These are phyloP conservation scores for Thoreauomyces humboldtii DNA, from an alignment of 192 early-diverging fungal genomes.

Conservation along the genomic window DNA sequence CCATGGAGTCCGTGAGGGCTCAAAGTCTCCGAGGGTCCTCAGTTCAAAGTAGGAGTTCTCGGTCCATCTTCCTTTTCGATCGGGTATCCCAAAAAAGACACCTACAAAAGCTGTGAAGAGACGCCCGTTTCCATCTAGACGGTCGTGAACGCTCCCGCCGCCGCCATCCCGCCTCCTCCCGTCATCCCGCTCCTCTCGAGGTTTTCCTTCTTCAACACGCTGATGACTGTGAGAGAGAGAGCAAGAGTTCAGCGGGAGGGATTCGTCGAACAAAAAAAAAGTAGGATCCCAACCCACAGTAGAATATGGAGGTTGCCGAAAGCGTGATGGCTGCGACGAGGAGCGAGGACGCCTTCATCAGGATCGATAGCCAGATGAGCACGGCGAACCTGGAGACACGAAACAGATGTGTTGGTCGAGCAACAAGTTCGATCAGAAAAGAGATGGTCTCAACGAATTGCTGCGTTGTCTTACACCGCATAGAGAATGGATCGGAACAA, in stretches of 20 bases:
- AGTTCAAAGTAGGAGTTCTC: too few relatives aligned
- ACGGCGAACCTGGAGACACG: slow-evolving; percentile 28
- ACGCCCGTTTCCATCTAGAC: too few relatives aligned
- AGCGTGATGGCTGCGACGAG: slow-evolving; percentile 35
- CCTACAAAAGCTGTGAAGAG: too few relatives aligned
- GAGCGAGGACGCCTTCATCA: slow-evolving; percentile 26
- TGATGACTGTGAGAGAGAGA: slow-evolving; percentile 20
- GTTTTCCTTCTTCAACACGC: slow-evolving; percentile 25
- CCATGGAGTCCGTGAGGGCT: too few relatives aligned
- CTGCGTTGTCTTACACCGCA: slow-evolving; percentile 34
- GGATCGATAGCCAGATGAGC: slow-evolving; percentile 44
- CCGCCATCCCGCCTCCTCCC: slow-evolving; percentile 22
- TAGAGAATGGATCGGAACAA: slow-evolving; percentile 37
- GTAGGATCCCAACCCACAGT: slow-evolving; percentile 23
- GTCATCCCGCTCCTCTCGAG: slow-evolving; percentile 20
- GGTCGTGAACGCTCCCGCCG: too few relatives aligned
- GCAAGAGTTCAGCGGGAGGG: background rate
- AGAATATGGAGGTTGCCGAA: slow-evolving; percentile 28
- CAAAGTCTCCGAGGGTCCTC: too few relatives aligned
- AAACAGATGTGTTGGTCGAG: too few relatives aligned
- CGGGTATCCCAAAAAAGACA: too few relatives aligned
- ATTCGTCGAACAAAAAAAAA: background rate
- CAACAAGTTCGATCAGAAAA: too few relatives aligned
- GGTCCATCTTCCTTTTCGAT: too few relatives aligned
- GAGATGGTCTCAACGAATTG: too few relatives aligned